Evolutionary conservation across 345 rosid species (phyloP).

Genomic region (Hirschfeldia incana): DNA sequence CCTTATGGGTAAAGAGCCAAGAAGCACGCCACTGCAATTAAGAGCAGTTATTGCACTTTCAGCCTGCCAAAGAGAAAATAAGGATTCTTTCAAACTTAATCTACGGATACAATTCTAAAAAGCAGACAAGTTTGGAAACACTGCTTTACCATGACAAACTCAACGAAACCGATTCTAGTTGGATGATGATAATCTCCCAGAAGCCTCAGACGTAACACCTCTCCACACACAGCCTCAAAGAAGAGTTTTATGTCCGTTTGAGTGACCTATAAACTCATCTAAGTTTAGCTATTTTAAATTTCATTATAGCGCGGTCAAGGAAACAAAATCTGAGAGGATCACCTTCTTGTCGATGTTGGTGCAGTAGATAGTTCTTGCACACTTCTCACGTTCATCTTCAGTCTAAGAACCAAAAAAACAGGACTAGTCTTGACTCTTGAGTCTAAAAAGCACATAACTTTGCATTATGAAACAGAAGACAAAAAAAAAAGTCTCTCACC

Average conservation of each 20-base stretch:
- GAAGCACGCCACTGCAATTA: constrained; percentile 86
- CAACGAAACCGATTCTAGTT: constrained; percentile 82
- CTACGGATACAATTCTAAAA: not conserved
- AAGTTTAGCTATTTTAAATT: not conserved
- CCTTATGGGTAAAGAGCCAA: constrained; percentile 92
- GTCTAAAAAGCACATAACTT: constrained; percentile 10
- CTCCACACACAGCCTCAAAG: constrained; percentile 75
- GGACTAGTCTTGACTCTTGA: constrained; percentile 20
- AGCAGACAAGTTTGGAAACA: not conserved
- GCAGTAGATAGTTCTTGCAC: constrained; percentile 88
- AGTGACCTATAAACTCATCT: constrained; percentile 50
- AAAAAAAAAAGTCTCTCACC: constrained; percentile 41
- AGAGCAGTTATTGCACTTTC: constrained; percentile 97
- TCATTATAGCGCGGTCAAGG: not conserved
- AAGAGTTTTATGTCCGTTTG: constrained; percentile 67
- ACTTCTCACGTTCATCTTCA: constrained; percentile 97
- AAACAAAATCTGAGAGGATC: not conserved
- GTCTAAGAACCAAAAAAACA: constrained; percentile 40
- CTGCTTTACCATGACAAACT: constrained; percentile 62
- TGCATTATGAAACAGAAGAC: not conserved
- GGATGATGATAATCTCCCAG: constrained; percentile 76
- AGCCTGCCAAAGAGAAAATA: constrained; percentile 54
- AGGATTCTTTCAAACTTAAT: constrained; percentile 6
- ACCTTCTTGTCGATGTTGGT: constrained; percentile 96
- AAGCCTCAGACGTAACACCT: constrained; percentile 76